A percentile compares a stretch with the other conserved stretches of the same genome.
Evolutionary conservation across 257 asterid species (phyloP).

Genomic region (Solanum chilense): DNA sequence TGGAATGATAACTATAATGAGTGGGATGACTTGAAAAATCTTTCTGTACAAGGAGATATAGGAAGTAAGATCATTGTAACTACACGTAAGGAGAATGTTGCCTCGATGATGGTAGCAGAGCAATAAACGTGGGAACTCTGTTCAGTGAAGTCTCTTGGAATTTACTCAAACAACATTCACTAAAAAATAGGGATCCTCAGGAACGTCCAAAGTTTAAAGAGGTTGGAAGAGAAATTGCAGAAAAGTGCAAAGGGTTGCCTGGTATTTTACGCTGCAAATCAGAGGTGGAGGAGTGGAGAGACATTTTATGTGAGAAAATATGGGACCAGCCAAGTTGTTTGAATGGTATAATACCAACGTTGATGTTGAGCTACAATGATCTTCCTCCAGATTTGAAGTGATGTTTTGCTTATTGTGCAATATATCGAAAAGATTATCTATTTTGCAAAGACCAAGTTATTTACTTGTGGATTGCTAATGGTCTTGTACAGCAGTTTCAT

Average conservation of each 20-base stretch:
- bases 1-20: conserved; percentile 32
- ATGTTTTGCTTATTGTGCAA: neutral
- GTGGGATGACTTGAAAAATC: conserved; percentile 17
- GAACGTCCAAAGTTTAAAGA: neutral
- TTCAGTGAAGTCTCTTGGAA: neutral
- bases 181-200: neutral
- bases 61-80: conserved; percentile 55
- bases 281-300: neutral
- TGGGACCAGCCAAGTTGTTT: neutral
- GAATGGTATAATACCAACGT: neutral
- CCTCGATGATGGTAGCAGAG: conserved; percentile 18
- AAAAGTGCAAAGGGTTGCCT: neutral
- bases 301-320: neutral
- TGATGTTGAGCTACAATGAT: conserved; percentile 2
- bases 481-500: neutral
- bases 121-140: neutral
- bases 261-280: neutral
- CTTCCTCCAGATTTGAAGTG: neutral
- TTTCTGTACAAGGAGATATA: conserved; percentile 20
- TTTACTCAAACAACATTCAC: neutral
- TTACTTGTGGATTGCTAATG: conserved; percentile 1
- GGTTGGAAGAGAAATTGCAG: neutral
- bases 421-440: conserved; percentile 4
- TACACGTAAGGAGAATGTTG: conserved; percentile 33
- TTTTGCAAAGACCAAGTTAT: neutral